phyloP scores from a whole-genome alignment of 2,329 filamentous ascomycete genomes.

The Teratosphaeriaceae sp. region DNA sequence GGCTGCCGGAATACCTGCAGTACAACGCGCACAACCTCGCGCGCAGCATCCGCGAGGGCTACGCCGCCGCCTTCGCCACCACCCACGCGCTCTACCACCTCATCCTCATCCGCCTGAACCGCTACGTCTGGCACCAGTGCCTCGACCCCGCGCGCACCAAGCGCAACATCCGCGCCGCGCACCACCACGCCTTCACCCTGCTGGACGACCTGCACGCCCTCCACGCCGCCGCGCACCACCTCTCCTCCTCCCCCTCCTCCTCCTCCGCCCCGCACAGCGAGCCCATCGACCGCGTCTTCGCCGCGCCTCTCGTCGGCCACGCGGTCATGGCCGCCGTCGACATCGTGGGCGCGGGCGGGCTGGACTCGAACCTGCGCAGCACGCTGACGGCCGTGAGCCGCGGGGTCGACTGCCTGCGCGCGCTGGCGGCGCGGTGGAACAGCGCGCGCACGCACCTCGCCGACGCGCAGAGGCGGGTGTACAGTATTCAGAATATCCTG shows the following conservation, averaged over 20 bases:
- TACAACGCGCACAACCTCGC: constrained; percentile 54
- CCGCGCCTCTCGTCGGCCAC: constrained; percentile 52
- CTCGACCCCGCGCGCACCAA: constrained; percentile 35
- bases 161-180: constrained; percentile 44
- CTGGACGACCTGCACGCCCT: constrained; percentile 33
- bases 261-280: too few relatives aligned
- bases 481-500: constrained; percentile 36
- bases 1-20: constrained; percentile 49
- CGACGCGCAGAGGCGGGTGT: constrained; percentile 42
- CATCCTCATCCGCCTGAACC: constrained; percentile 57
- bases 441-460: constrained; percentile 47
- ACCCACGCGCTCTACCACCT: constrained; percentile 63
- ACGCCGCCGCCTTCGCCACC: constrained; percentile 53
- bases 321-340: constrained; percentile 59
- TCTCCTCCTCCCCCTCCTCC: too few relatives aligned
- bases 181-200: constrained; percentile 48
- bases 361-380: constrained; percentile 44
- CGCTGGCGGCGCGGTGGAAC: constrained; percentile 54
- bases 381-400: constrained; percentile 50
- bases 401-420: constrained; percentile 49
- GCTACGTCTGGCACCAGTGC: constrained; percentile 46
- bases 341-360: constrained; percentile 56
- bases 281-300: constrained; percentile 34
- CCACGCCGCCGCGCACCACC: constrained; percentile 16
- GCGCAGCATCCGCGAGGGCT: constrained; percentile 46